phyloP scores from a whole-genome alignment of 371 early-diverging fungal genomes.

The Mortierella sp. region DNA sequence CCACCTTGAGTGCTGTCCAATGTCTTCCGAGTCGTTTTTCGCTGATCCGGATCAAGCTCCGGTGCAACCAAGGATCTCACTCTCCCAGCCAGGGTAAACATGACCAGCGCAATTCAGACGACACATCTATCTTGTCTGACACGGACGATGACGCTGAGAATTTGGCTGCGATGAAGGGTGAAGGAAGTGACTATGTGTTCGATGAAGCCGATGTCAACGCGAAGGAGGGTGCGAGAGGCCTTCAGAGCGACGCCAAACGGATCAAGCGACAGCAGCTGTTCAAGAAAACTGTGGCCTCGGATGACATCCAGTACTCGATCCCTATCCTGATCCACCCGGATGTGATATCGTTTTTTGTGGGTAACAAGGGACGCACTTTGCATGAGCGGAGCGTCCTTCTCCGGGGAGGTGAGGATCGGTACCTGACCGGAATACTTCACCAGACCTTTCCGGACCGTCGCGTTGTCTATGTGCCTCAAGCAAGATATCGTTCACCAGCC shows the following conservation, averaged over 20 bases:
- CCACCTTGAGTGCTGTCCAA: constrained; percentile 92
- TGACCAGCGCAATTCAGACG: constrained; percentile 17
- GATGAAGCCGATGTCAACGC: neutral
- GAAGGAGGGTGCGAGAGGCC: neutral
- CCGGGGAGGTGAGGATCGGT: constrained; percentile 96
- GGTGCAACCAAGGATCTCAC: constrained; percentile 64
- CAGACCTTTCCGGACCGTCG: constrained; percentile 93
- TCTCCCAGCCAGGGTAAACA: neutral
- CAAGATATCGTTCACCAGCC: constrained; percentile 91
- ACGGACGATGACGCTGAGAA: constrained; percentile 16
- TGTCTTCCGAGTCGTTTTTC: constrained; percentile 96
- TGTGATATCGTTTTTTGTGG: constrained; percentile 91
- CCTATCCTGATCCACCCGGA: constrained; percentile 92
- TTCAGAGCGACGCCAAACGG: neutral
- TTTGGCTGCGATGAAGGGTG: neutral
- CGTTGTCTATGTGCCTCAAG: constrained; percentile 94
- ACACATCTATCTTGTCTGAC: constrained; percentile 15
- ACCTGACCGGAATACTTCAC: constrained; percentile 98
- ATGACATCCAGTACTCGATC: constrained; percentile 60
- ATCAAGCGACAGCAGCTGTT: neutral
- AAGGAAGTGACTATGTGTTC: neutral
- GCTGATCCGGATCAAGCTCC: constrained; percentile 86
- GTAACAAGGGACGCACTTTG: constrained; percentile 92
- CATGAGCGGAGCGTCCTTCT: constrained; percentile 98
- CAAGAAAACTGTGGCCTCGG: neutral